Conservation (phyloP, 2,329 filamentous ascomycete genomes). For the Aspergillus fischeri region DNA sequence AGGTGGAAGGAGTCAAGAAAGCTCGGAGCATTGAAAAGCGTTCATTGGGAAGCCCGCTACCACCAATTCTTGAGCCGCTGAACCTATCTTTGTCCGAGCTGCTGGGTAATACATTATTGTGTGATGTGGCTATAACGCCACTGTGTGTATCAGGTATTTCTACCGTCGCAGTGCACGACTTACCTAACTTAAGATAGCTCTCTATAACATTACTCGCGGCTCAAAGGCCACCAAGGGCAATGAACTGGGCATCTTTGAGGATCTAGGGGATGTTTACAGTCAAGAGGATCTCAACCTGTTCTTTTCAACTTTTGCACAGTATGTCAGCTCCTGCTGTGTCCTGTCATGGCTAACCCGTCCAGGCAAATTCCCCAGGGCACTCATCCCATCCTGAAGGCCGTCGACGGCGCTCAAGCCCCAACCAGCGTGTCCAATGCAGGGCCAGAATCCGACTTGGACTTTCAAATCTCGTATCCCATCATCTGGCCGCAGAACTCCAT, state of each 20-base stretch:
- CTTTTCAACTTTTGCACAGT: constrained; percentile 34
- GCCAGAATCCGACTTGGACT: constrained; percentile 43
- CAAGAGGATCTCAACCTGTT: constrained; percentile 44
- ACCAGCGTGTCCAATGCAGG: constrained; percentile 27
- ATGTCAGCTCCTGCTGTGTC: background rate
- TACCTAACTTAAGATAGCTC: too few species aligned
- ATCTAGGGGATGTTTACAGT: constrained; percentile 43
- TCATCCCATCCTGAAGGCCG: constrained; percentile 33
- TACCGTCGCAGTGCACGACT: too few species aligned
- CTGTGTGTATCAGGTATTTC: too few species aligned
- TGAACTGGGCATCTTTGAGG: constrained; percentile 44
- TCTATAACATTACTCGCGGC: constrained; percentile 39
- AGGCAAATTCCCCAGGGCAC: constrained; percentile 38
- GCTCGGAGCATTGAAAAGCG: constrained; percentile 17
- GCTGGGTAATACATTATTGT: constrained; percentile 18
- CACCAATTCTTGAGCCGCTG: constrained; percentile 25
- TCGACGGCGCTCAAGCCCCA: constrained; percentile 40
- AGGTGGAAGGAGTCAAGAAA: background rate
- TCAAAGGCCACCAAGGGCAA: constrained; percentile 41
- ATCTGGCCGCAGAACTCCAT: constrained; percentile 47
- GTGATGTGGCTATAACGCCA: constrained; percentile 31
- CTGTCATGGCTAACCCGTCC: constrained; percentile 10
- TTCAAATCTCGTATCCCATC: constrained; percentile 45
- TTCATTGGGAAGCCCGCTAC: constrained; percentile 14
- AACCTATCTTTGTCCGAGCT: constrained; percentile 18